Base-by-base conservation (phyloP, 2,329 filamentous ascomycete species). In the Pyricularia sp. region DNA sequence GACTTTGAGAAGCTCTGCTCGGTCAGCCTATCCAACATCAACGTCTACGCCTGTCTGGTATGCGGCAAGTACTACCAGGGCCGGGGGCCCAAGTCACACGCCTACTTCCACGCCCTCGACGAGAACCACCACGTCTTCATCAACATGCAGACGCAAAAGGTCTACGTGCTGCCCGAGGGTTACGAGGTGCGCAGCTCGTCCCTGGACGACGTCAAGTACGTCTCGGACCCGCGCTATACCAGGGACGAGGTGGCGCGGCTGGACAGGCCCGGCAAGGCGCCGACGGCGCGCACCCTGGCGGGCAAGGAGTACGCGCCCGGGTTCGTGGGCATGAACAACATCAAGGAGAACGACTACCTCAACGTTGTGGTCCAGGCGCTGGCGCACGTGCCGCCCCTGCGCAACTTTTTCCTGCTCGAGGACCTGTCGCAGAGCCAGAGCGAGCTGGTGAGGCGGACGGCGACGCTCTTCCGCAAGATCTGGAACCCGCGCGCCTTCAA, bases 1-100 rank as follows among this genome's bases (percentile, higher is more conserved):
- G 95, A 99, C 80, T 99, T 99, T 78, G 95, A 99, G 78, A 99
- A 99, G 83, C 88, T 97, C 14, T 99, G 95, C 81, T 98, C 94
- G 28, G 86, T 99, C 73, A 97, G 93, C 42, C 86, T 99, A 9
- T 97, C 94, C 66, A 98, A 98, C 78, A 97, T 98, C 81, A 99
- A 99, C 77, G 94, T 99, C 64, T 99, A 99, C 78, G 95, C 95
- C 11, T 99, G 95, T 76, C 86, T 99, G 12, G 92, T 98, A 0
- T 99, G 95, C 78, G 95, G 95, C n/a, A 94, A 93, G 78, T 99
- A 99, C 82, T 99, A 91, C 78, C 93, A 97, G 79, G 95, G 95
- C 68, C 88, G 95, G 74, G 95, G 95, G 0, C 91, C 92, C 20
- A 97, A 95, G 77, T 97, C 94, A 68, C 92, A 97, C 79, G 95